Base-by-base conservation (phyloP, 345 rosid genomes). In the Gossypium turneri region DNA sequence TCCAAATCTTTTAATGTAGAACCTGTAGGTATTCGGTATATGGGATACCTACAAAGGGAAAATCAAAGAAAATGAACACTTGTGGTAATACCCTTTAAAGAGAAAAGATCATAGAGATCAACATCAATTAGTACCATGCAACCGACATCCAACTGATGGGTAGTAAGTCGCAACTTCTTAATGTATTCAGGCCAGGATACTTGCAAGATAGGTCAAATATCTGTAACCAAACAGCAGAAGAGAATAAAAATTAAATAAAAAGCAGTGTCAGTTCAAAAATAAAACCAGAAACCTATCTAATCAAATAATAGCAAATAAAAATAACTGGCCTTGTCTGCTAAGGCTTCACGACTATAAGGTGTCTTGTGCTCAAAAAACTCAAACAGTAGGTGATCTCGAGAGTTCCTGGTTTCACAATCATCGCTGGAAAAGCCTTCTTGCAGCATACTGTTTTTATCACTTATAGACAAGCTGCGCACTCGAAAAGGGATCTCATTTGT, bases 1-100 rank as follows among this genome's bases (percentile, higher is more conserved):
- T 82, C 85, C 79, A 82, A 77, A 75, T 82, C 78, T 79, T 82
- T 79, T 63, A 82, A 60, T 48, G 85, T 82, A 63, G 80, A 80
- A 38, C 85, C 85, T 29, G 80, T 79, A 25, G 85, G 85, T 73
- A 82, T 82, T 73, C 85, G 53, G 71, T 79, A 82, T 41, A 82
- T 82, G 27, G 82, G 82, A 80, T 82, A 82, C 83, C 85, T 82
- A 66, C 78, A 77, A 66, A 73, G 70, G 45, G 45, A 15, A 29
- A 72, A 60, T 25, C 27, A 60, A 43, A 4, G 27, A 24, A 76
- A 74, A 56, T 77, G 59, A 77, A 70, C 47, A n/a, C 65, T 50
- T 20, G 60, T 65, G 13, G 7, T 16, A 59, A 15, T 9, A 4
- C n/a, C 62, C 17, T 43, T 16, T 10, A 44, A 34, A 63, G 47